phyloP scores from a whole-genome alignment of 495 filamentous ascomycete genomes.

The Neurospora hispaniola region DNA sequence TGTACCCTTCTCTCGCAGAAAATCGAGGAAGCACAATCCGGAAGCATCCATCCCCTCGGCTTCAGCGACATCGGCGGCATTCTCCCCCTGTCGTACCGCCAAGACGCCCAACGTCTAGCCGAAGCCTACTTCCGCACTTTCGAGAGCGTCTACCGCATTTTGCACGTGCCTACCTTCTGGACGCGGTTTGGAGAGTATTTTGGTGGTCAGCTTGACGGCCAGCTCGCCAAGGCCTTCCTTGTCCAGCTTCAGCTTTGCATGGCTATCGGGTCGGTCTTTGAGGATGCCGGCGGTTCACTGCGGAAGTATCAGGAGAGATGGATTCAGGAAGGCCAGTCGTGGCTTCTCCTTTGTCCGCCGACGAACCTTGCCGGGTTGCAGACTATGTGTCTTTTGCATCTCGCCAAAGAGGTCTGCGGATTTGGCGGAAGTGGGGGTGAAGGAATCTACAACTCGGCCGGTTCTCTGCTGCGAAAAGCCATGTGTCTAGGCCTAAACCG shows the following conservation, averaged over 20 bases:
- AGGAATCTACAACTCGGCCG: slow-evolving; percentile 48
- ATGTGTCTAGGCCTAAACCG: slow-evolving; percentile 53
- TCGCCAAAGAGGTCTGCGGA: slow-evolving; percentile 45
- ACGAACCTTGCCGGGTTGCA: slow-evolving; percentile 45
- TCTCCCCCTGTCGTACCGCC: neutral
- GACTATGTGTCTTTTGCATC: slow-evolving; percentile 47
- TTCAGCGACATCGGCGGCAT: neutral
- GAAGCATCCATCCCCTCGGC: neutral
- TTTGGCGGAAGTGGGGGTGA: slow-evolving; percentile 36
- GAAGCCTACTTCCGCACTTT: slow-evolving; percentile 40
- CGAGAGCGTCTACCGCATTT: slow-evolving; percentile 44
- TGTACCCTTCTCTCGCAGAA: neutral
- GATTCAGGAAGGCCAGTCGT: slow-evolving; percentile 53
- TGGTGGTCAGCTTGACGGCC: neutral
- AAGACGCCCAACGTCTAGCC: slow-evolving; percentile 34
- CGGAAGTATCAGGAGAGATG: slow-evolving; percentile 47
- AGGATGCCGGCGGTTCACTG: slow-evolving; percentile 37
- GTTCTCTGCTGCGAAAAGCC: slow-evolving; percentile 46
- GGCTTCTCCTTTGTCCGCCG: slow-evolving; percentile 39
- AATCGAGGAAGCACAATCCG: neutral
- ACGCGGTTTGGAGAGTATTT: slow-evolving; percentile 36
- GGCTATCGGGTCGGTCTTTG: slow-evolving; percentile 47
- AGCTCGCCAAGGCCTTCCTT: slow-evolving; percentile 29
- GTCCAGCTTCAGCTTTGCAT: slow-evolving; percentile 55
- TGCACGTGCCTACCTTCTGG: slow-evolving; percentile 41